These are phyloP conservation scores for Metarhizium sp. DNA, from an alignment of 2,329 filamentous ascomycete species.

Conservation along the genomic window DNA sequence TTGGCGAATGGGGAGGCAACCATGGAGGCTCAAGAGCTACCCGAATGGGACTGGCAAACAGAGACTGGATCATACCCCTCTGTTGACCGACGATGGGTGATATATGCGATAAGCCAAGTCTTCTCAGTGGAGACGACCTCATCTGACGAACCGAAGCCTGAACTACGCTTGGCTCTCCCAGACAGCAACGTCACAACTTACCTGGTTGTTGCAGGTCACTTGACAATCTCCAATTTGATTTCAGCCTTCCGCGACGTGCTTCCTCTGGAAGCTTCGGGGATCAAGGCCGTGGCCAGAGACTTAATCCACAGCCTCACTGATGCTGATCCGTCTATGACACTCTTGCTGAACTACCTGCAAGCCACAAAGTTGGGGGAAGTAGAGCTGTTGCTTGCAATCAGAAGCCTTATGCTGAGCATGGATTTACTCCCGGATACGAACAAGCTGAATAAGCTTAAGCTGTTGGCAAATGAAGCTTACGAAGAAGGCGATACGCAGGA, in stretches of 20 bases:
- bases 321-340: slow-evolving; percentile 58
- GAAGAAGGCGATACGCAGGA: slow-evolving; percentile 26
- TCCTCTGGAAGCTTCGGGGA: slow-evolving; percentile 31
- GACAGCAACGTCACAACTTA: slow-evolving; percentile 49
- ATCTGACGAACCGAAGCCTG: slow-evolving; percentile 25
- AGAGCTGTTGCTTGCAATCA: slow-evolving; percentile 59
- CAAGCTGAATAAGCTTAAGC: slow-evolving; percentile 21
- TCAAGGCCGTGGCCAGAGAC: slow-evolving; percentile 45
- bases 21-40: slow-evolving; percentile 16
- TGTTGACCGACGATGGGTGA: slow-evolving; percentile 56
- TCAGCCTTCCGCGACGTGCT: slow-evolving; percentile 45
- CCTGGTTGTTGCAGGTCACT: slow-evolving; percentile 49
- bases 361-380: slow-evolving; percentile 54
- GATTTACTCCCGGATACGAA: slow-evolving; percentile 42
- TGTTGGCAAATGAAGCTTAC: slow-evolving; percentile 18
- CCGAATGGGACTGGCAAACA: slow-evolving; percentile 43
- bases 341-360: slow-evolving; percentile 57
- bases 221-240: slow-evolving; percentile 49
- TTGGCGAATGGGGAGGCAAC: slow-evolving; percentile 11
- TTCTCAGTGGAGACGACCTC: slow-evolving; percentile 42
- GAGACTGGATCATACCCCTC: slow-evolving; percentile 37
- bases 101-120: slow-evolving; percentile 53
- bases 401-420: slow-evolving; percentile 59
- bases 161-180: slow-evolving; percentile 30
- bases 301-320: slow-evolving; percentile 53